These are phyloP conservation scores for Cystobasidium ongulense DNA, from an alignment of 768 basidiomycete species.

Conservation along the genomic window DNA sequence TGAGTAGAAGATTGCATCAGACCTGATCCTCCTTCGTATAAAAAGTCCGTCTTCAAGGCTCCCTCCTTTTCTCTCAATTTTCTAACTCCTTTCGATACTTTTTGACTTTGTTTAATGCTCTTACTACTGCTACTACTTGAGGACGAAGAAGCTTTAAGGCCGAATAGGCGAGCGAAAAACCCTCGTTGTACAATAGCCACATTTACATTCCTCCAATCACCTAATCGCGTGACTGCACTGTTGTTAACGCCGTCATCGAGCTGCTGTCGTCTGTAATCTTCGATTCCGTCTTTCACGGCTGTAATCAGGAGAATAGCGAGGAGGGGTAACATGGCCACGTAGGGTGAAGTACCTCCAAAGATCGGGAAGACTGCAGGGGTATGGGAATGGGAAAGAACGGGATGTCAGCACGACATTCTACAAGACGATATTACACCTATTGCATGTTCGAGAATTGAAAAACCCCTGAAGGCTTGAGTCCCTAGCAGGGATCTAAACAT, in stretches of 20 bases:
- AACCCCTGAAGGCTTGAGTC: no score
- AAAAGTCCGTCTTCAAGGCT: slow-evolving; percentile 38
- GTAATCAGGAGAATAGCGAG: slow-evolving; percentile 79
- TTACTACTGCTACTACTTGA: background rate
- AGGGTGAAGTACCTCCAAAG: slow-evolving; percentile 77
- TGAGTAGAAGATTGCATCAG: slow-evolving; percentile 9
- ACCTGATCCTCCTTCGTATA: slow-evolving; percentile 34
- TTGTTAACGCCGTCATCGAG: slow-evolving; percentile 93
- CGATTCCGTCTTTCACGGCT: slow-evolving; percentile 88
- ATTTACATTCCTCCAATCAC: slow-evolving; percentile 84
- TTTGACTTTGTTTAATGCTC: slow-evolving; percentile 49
- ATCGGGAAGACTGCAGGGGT: slow-evolving; percentile 65
- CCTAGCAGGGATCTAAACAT: no score
- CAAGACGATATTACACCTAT: no score
- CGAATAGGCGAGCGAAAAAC: slow-evolving; percentile 61
- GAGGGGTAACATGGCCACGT: slow-evolving; percentile 73
- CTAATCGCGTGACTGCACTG: slow-evolving; percentile 80
- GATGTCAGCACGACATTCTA: slow-evolving; percentile 38
- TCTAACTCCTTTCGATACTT: slow-evolving; percentile 72
- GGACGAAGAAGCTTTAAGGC: slow-evolving; percentile 26
- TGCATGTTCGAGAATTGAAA: no score
- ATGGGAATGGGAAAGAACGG: background rate
- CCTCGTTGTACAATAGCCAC: slow-evolving; percentile 66
- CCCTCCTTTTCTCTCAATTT: slow-evolving; percentile 76
- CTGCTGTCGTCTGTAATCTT: slow-evolving; percentile 81